Evolutionary conservation across 2,329 filamentous ascomycete species (phyloP).

Genomic region (Neocatenulostroma microsporum): DNA sequence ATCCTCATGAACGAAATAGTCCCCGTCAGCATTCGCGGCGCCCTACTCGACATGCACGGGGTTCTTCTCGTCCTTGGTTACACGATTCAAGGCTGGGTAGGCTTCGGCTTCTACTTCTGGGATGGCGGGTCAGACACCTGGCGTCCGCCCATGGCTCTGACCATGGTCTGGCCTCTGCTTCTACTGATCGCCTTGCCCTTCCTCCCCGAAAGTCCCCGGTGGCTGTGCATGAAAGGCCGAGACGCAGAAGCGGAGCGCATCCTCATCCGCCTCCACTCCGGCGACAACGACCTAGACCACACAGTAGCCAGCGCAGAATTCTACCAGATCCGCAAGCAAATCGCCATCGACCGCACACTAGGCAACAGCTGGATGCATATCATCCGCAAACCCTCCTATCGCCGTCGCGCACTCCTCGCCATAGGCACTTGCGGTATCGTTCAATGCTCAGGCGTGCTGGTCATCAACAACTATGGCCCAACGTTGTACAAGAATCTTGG

Average conservation of each 20-base stretch:
- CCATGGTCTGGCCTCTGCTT: constrained; percentile 13
- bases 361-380: constrained; percentile 21
- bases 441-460: constrained; percentile 25
- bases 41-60: constrained; percentile 29
- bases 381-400: constrained; percentile 22
- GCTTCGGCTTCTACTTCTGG: constrained; percentile 16
- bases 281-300: no score
- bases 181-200: constrained; percentile 11
- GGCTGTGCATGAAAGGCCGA: constrained; percentile 17
- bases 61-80: constrained; percentile 18
- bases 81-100: constrained; percentile 12
- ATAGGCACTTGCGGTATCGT: constrained; percentile 25
- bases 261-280: constrained; percentile 19
- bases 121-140: constrained; percentile 12
- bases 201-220: constrained; percentile 19
- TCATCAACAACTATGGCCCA: constrained; percentile 27
- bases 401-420: constrained; percentile 21
- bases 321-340: constrained; percentile 26
- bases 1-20: constrained; percentile 31
- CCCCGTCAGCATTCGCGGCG: constrained; percentile 26
- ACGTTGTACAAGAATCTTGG: constrained; percentile 25
- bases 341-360: constrained; percentile 23
- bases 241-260: constrained; percentile 16
- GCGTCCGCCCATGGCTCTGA: constrained; percentile 13
- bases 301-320: constrained; percentile 24